Evolutionary conservation across 805 yeast genomes (phyloP), one percentile per base, ranked within the genome.

Genomic region (Hanseniaspora singularis): DNA sequence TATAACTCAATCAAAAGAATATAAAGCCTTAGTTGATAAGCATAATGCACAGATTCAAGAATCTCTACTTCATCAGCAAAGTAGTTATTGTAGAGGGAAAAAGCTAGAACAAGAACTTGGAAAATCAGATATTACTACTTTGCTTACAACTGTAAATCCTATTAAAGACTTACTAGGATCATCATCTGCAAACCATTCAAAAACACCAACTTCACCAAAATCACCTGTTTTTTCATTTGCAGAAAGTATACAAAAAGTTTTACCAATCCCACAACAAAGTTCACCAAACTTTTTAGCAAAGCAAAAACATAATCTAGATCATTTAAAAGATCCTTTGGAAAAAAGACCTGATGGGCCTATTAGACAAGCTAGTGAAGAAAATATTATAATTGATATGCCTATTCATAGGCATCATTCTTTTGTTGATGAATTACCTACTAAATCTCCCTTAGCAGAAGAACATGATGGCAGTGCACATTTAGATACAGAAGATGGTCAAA

Each of bases 21-120:
- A 80, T 43, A 66, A 65, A 38, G 51, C 68, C 33, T 87, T 87
- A 0, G 54, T 74, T n/a, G 82, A 77, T 20, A 68, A 74, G 16
- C 82, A 79, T 51, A 68, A 63, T 32, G 57, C 65, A 41, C 75
- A 80, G 1, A 54, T 72, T 16, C 59, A 70, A 22, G 87, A 81
- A 56, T 75, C 88, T 1, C 76, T 72, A 26, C 77, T 73, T 51
- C 89, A 81, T 62, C 85, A 86, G 2, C 72, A 74, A 42, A 89
- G 81, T 56, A 89, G 92, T 0, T 85, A 81, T 61, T 57, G 67
- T 27, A 74, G 84, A 3, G 94, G 89, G 1, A 72, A 73, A 52
- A 66, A 81, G 56, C 73, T 80, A 34, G 87, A 87, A 0, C 65
- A 66, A 39, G 92, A 82, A 62, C 84, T 47, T 12, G 40, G 31